These are phyloP conservation scores for Talaromyces verruculosus DNA, from an alignment of 2,329 filamentous ascomycete species.

Conservation along the genomic window DNA sequence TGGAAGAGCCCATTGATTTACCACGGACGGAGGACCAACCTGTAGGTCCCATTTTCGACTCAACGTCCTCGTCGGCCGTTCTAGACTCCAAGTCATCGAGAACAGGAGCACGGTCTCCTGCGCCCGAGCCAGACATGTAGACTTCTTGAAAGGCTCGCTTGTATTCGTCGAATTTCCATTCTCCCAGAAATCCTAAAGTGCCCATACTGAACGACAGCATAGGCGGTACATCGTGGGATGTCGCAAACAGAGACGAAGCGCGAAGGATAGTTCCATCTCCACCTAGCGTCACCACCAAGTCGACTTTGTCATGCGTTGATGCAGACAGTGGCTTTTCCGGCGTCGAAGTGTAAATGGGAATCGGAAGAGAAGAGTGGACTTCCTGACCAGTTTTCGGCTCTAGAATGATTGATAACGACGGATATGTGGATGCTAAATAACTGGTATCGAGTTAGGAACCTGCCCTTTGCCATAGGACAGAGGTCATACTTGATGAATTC, in stretches of 20 bases:
- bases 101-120: constrained; percentile 46
- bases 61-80: constrained; percentile 24
- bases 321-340: constrained; percentile 35
- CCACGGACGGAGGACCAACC: constrained; percentile 74
- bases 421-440: constrained; percentile 78
- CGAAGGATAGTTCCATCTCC: constrained; percentile 90
- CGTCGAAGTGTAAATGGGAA: constrained; percentile 65
- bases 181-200: constrained; percentile 87
- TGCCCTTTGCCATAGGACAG: background rate
- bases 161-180: constrained; percentile 94
- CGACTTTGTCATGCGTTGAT: constrained; percentile 73
- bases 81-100: constrained; percentile 47
- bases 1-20: constrained; percentile 73
- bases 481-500: constrained; percentile 54
- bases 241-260: constrained; percentile 82
- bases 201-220: constrained; percentile 97
- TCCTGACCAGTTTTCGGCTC: constrained; percentile 72
- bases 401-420: constrained; percentile 76
- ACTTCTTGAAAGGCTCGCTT: constrained; percentile 90
- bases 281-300: constrained; percentile 84
- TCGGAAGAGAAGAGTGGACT: constrained; percentile 68
- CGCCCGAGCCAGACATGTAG: constrained; percentile 73
- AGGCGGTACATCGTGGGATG: constrained; percentile 77
- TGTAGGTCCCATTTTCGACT: constrained; percentile 40
- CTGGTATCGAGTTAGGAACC: constrained; percentile 51